Conservation (phyloP, 176 grass and related monocot species). For the Oropetium thomaeum region DNA sequence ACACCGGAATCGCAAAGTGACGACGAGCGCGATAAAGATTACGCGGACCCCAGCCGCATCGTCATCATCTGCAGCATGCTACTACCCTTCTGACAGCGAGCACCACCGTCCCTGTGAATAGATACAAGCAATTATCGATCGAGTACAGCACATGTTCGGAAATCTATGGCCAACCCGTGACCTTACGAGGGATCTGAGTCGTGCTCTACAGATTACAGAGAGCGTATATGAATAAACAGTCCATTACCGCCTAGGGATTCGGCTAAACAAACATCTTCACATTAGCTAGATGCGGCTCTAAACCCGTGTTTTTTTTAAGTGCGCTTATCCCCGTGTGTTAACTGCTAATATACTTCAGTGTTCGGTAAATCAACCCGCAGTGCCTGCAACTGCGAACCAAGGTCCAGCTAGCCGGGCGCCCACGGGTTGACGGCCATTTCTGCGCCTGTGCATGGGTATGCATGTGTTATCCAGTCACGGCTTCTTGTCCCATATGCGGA, state of each 20-base stretch:
- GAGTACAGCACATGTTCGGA: neutral
- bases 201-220: neutral
- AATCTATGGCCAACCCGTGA: neutral
- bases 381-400: slow-evolving; percentile 7
- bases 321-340: neutral
- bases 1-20: neutral
- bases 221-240: neutral
- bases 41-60: neutral
- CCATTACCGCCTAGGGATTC: neutral
- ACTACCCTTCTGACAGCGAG: neutral
- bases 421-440: slow-evolving; percentile 32
- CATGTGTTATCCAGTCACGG: slow-evolving; percentile 46
- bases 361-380: neutral
- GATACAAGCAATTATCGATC: neutral
- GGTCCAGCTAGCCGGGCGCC: slow-evolving; percentile 9
- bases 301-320: too few species aligned
- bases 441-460: neutral
- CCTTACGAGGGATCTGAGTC: neutral
- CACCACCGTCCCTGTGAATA: neutral
- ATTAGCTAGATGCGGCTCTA: too few species aligned
- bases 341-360: too few species aligned
- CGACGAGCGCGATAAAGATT: neutral
- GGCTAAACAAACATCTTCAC: neutral
- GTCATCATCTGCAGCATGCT: too few species aligned
- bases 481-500: slow-evolving; percentile 36